Conservation (phyloP, 768 basidiomycete species). For the Pisolithus marmoratus region DNA sequence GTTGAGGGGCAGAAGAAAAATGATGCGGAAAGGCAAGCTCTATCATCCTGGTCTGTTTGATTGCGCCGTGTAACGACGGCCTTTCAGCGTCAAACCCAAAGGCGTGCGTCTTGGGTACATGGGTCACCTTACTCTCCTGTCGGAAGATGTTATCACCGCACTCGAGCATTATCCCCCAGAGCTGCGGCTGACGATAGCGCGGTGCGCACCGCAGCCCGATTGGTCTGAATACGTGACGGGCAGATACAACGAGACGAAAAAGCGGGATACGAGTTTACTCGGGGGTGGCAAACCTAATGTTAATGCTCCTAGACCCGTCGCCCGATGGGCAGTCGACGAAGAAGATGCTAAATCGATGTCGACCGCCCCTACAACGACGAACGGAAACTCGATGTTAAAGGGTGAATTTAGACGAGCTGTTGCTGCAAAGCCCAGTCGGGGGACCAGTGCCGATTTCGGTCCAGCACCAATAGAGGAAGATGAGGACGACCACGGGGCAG, state of each 20-base stretch:
- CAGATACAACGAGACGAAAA: constrained; percentile 80
- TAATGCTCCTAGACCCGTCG: constrained; percentile 23
- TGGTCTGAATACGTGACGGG: constrained; percentile 92
- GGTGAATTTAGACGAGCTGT: constrained; percentile 57
- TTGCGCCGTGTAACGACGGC: constrained; percentile 5
- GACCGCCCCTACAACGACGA: constrained; percentile 8
- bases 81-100: constrained; percentile 58
- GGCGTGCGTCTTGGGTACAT: constrained; percentile 87
- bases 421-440: constrained; percentile 37
- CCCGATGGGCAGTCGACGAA: constrained; percentile 71
- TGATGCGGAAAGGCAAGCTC: constrained; percentile 62
- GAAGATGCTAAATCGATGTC: constrained; percentile 34
- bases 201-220: constrained; percentile 65
- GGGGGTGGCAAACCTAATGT: constrained; percentile 82
- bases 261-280: constrained; percentile 69
- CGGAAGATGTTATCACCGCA: constrained; percentile 89
- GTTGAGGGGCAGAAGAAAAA: constrained; percentile 81
- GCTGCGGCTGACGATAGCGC: constrained; percentile 56
- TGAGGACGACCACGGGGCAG: constrained; percentile 34
- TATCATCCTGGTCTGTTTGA: constrained; percentile 1
- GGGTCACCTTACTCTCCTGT: constrained; percentile 93
- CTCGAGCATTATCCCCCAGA: constrained; percentile 85
- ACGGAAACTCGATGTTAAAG: constrained; percentile 27
- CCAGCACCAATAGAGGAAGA: constrained; percentile 44
- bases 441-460: constrained; percentile 64